Conservation (phyloP, 116 monocot species). For the Trichopus zeylanicus region DNA sequence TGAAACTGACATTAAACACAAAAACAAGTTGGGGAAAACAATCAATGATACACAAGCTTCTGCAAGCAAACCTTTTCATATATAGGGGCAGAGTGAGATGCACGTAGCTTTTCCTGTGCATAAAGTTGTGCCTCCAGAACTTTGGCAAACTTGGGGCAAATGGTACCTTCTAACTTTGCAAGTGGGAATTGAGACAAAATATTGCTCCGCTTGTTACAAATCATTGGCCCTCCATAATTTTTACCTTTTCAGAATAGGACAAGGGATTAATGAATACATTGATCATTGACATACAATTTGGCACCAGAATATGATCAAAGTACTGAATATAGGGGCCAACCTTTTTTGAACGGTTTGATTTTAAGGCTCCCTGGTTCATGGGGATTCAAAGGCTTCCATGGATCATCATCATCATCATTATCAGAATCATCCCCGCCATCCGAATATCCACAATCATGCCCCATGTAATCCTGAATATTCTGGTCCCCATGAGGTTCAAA, state of each 20-base stretch:
- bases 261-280: not conserved
- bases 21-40: not conserved
- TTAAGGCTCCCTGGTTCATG: constrained; percentile 83
- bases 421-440: constrained; percentile 46
- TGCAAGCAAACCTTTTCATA: constrained; percentile 61
- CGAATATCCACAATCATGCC: constrained; percentile 33
- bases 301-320: constrained; percentile 3
- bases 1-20: not conserved
- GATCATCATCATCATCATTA: constrained; percentile 50
- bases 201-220: constrained; percentile 16
- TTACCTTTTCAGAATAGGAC: constrained; percentile 38
- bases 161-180: constrained; percentile 51
- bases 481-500: constrained; percentile 14
- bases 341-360: constrained; percentile 68
- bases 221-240: constrained; percentile 32
- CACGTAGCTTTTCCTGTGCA: constrained; percentile 16
- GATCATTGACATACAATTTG: not conserved
- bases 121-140: constrained; percentile 19
- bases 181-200: constrained; percentile 60
- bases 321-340: constrained; percentile 10
- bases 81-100: constrained; percentile 38
- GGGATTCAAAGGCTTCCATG: constrained; percentile 93
- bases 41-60: not conserved
- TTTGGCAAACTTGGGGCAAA: constrained; percentile 37
- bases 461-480: constrained; percentile 22